Evolutionary conservation across 2,329 filamentous ascomycete species (phyloP), one percentile per base, ranked within the genome.

Genomic region (Diaporthe capsici): DNA sequence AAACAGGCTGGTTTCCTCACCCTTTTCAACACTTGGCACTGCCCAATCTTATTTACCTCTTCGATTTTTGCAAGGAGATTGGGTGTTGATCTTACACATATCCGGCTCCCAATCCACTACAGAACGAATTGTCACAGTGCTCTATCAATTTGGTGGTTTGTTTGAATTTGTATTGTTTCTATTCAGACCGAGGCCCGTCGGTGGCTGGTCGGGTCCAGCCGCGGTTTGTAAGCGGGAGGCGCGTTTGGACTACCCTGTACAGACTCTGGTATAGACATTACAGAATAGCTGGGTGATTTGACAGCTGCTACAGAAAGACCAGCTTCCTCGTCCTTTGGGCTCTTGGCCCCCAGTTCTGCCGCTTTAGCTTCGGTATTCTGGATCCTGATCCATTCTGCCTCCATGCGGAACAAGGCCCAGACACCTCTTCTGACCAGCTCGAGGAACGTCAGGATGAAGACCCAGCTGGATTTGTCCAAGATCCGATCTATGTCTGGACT

Each of bases 391-490:
- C 65, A 68, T 42, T 68, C 65, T 25, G 65, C 47, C 47, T 68
- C 65, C 65, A 68, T 68, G n/a, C 65, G 65, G n/a, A 68, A 68
- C 0, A 68, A 10, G 7, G 65, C 47, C 65, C 65, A 68, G 13
- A 68, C 7, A 39, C 13, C 65, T 25, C 65, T n/a, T 4, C 65
- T 39, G 1, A 68, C 2, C 4, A 68, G 22, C 34, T 68, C 65
- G n/a, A 68, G 49, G 2, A 68, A 68, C 4, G 65, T 53, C 31
- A 68, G 31, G 9, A 68, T 25, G 2, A 68, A 68, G n/a, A 68
- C 65, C 65, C 47, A 53, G 22, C 2, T 39, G 31, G 65, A 68
- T 22, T 28, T 53, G 65, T 68, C 65, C 47, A 68, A 9, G 9
- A 68, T 22, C 3, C 65, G 65, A 39, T 68, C 65, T 68, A 68